phyloP scores from a whole-genome alignment of 2,329 filamentous ascomycete genomes.

The Torrubiellomyces zombiae region DNA sequence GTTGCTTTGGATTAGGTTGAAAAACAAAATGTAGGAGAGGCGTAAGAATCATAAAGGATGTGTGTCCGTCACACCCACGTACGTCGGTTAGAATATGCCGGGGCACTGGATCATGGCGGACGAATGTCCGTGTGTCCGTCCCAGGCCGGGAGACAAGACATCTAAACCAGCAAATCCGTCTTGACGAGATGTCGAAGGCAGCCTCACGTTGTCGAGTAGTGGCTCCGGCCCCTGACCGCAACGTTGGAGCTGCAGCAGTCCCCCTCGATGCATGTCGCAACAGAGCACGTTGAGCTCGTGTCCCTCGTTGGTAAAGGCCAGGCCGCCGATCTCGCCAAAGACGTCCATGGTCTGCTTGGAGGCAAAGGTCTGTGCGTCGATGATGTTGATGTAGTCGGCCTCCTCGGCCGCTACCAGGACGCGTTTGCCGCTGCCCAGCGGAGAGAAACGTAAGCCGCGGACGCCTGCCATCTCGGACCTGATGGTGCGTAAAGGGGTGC shows the following conservation, averaged over 20 bases:
- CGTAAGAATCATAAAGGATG: no score
- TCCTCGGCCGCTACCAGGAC: constrained; percentile 60
- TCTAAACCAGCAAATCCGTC: no score
- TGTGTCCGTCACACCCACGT: no score
- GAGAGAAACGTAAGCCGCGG: constrained; percentile 55
- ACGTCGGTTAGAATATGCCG: no score
- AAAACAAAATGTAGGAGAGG: no score
- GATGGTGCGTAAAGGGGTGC: constrained; percentile 35
- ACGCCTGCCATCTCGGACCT: constrained; percentile 51
- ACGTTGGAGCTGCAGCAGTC: constrained; percentile 44
- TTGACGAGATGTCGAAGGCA: constrained; percentile 1
- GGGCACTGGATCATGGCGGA: no score
- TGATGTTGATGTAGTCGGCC: constrained; percentile 55
- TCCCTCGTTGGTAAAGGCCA: constrained; percentile 50
- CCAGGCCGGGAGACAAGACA: no score
- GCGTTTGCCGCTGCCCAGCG: constrained; percentile 47
- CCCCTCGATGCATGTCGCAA: constrained; percentile 47
- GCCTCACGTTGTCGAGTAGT: constrained; percentile 8
- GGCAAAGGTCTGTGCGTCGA: constrained; percentile 47
- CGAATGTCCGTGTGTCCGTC: no score
- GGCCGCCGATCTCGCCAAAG: constrained; percentile 59
- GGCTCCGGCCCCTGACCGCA: constrained; percentile 16
- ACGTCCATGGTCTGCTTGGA: constrained; percentile 56
- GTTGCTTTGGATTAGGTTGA: no score
- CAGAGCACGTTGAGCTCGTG: constrained; percentile 53